Conservation (phyloP, 768 basidiomycete species). For the Lactarius evosmus region DNA sequence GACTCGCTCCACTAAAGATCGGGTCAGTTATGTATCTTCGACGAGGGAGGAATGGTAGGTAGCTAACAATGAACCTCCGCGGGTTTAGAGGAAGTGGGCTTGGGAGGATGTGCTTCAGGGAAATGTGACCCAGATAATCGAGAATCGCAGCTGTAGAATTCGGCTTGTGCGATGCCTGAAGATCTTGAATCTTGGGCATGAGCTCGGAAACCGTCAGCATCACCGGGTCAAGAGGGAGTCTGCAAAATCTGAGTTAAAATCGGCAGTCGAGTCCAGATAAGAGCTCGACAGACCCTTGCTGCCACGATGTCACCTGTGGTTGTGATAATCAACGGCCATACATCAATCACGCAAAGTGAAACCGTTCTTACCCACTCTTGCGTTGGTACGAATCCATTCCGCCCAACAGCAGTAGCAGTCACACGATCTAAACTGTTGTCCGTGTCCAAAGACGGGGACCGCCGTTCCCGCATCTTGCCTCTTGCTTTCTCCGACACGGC, state of each 20-base stretch:
- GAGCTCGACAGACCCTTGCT: conserved; percentile 69
- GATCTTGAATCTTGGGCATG: conserved; percentile 76
- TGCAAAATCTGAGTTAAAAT: conserved; percentile 32
- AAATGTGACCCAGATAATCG: conserved; percentile 69
- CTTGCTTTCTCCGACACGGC: conserved; percentile 79
- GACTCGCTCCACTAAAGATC: conserved; percentile 83
- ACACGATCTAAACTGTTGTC: conserved; percentile 58
- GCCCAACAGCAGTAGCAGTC: conserved; percentile 69
- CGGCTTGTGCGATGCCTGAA: conserved; percentile 63
- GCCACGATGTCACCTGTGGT: conserved; percentile 83
- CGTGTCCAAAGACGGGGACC: conserved; percentile 51
- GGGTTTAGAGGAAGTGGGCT: conserved; percentile 60
- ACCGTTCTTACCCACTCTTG: conserved; percentile 87
- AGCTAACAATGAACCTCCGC: conserved; percentile 70
- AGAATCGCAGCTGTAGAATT: conserved; percentile 66
- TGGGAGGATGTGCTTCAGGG: conserved; percentile 71
- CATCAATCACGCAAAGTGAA: conserved; percentile 3
- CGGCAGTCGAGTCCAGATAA: background rate
- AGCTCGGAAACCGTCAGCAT: conserved; percentile 88
- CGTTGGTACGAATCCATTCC: conserved; percentile 92
- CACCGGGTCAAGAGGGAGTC: conserved; percentile 84
- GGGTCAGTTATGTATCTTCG: conserved; percentile 14
- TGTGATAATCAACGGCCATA: conserved; percentile 9
- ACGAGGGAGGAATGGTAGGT: background rate
- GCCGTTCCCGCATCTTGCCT: conserved; percentile 85